Conservation (phyloP, 2,329 filamentous ascomycete genomes). For the Corynespora cassiicola region DNA sequence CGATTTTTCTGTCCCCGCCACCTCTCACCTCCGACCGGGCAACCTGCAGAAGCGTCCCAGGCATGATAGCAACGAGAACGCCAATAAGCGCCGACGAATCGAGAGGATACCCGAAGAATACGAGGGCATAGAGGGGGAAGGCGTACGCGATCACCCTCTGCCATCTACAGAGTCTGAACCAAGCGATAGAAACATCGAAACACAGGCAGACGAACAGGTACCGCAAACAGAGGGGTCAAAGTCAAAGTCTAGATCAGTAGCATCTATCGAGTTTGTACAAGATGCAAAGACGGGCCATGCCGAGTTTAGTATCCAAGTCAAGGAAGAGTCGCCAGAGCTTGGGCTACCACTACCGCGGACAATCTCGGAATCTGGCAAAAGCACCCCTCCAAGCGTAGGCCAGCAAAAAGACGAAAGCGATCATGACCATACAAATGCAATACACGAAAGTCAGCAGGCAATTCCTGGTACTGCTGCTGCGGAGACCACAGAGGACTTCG, state of each 20-base stretch:
- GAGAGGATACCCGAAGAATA: conserved; percentile 22
- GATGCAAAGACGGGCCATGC: conserved; percentile 22
- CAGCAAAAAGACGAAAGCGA: conserved; percentile 1
- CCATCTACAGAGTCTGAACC: conserved; percentile 30
- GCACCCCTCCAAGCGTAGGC: no score
- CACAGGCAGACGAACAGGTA: conserved; percentile 10
- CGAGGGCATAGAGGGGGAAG: conserved; percentile 14
- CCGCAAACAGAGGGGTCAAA: neutral
- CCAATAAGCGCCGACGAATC: conserved; percentile 31
- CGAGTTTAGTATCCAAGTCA: conserved; percentile 24
- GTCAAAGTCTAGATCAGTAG: conserved; percentile 23
- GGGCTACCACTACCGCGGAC: conserved; percentile 9
- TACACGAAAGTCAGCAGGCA: no score
- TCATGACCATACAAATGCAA: no score
- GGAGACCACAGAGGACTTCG: no score
- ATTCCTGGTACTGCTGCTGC: no score
- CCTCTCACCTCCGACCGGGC: conserved; percentile 35
- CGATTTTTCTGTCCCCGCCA: conserved; percentile 38
- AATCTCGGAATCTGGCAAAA: no score
- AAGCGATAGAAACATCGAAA: no score
- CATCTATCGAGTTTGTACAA: conserved; percentile 24
- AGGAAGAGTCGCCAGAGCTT: conserved; percentile 34
- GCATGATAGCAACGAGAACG: conserved; percentile 13
- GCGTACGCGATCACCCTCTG: conserved; percentile 32
- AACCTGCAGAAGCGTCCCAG: conserved; percentile 28